Evolutionary conservation across 1,284 basidiomycete species (phyloP), one percentile per base, ranked within the genome.

Genomic region (Naganishia albida): DNA sequence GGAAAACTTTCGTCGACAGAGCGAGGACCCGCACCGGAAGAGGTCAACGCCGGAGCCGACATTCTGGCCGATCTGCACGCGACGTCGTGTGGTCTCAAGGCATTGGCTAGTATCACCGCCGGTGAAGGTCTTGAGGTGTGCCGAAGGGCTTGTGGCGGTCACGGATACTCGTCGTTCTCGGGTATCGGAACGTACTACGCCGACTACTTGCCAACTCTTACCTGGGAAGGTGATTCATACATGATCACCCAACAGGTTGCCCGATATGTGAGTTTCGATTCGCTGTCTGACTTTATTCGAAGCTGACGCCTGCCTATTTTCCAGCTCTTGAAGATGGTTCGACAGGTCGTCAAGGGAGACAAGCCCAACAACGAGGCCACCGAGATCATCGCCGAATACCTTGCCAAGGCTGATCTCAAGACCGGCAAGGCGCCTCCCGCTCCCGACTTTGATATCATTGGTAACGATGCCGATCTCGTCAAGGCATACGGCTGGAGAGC

Each of bases 191-290:
- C 81, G 34, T 68, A 87, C 4, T 89, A 88, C 69, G 86, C 85
- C 1, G 83, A 86, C 70, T 85, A 85, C 69, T 76, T 89, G 4
- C 88, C 88, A 13, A 63, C 66, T 2, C 66, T 67, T 12, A 89
- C 88, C 83, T 89, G 84, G 70, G 88, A 90, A 79, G 88, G 88
- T 20, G 88, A 90, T 71, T 89, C 90, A 74, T 89, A 84, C 69
- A 86, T 90, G 8, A 81, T 90, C 1, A 85, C 88, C 69, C 82
- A 85, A 53, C 88, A 90, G 76, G 87, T 88, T 43, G 85, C 87
- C 28, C 83, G 87, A 28, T 85, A 86, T 0, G 87, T 86, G 16
- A 80, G 85, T 0, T 82, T 82, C 2, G 20, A 8, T 8, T 2
- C 42, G 20, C 23, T 20, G 20, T 20, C 15, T 44, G 42, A 15